A percentile compares a stretch with the other conserved stretches of the same genome.
Evolutionary conservation across 1,284 basidiomycete species (phyloP).

Genomic region (Acaromyces ingoldii): DNA sequence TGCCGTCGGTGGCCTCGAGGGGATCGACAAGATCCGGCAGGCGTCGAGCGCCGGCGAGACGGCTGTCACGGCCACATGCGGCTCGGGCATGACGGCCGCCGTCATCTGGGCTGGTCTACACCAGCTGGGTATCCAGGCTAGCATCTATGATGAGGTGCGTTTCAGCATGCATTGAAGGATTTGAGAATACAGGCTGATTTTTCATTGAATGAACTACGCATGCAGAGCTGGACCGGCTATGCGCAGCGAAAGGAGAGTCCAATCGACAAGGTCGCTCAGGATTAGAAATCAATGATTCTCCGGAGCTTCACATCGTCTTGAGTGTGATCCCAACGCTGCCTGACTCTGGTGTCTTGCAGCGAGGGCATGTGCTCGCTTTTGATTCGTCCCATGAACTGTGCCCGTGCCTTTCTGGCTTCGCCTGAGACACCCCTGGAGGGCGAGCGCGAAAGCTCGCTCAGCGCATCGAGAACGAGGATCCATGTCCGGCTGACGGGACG

Average conservation of each 20-base stretch:
- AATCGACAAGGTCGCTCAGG: conserved; percentile 13
- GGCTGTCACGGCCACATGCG: conserved; percentile 47
- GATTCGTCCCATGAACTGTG: too few species aligned
- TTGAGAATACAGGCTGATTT: background rate
- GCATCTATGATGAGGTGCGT: conserved; percentile 71
- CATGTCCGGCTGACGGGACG: too few species aligned
- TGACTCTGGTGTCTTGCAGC: too few species aligned
- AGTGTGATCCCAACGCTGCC: too few species aligned
- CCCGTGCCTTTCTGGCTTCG: too few species aligned
- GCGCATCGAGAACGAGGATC: too few species aligned
- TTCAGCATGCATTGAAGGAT: background rate
- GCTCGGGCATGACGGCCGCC: conserved; percentile 86
- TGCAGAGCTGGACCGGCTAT: conserved; percentile 18
- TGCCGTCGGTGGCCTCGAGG: conserved; percentile 60
- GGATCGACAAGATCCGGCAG: conserved; percentile 45
- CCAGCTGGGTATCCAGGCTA: conserved; percentile 59
- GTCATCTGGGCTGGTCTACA: conserved; percentile 82
- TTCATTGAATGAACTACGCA: background rate
- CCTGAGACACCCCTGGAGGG: too few species aligned
- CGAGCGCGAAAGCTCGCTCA: too few species aligned
- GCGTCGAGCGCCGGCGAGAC: conserved; percentile 25
- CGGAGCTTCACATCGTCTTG: too few species aligned
- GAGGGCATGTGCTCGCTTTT: too few species aligned
- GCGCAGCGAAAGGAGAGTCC: conserved; percentile 21
- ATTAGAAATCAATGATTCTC: too few species aligned